A percentile compares a stretch with the other conserved stretches of the same genome.
phyloP scores from a whole-genome alignment of 345 rosid genomes.

The thale cress (Arabidopsis thaliana) region DNA sequence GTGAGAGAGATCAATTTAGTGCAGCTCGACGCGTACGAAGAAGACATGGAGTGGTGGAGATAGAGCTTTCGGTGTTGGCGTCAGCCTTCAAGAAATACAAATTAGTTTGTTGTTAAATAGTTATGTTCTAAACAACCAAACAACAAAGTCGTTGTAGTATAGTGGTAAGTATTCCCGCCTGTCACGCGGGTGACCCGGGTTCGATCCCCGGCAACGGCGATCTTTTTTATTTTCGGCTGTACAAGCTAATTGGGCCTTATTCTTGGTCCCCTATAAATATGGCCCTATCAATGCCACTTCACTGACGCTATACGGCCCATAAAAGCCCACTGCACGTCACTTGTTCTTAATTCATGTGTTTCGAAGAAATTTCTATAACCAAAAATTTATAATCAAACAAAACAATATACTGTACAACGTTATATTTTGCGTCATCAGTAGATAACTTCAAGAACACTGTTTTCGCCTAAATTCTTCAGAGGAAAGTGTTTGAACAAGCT shows the following conservation, averaged over 20 bases:
- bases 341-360: not conserved
- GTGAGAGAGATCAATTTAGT: constrained; percentile 53
- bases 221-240: not conserved
- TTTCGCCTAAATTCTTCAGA: constrained; percentile 64
- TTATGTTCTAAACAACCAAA: accelerated
- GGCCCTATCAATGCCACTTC: not conserved
- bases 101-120: too few species aligned
- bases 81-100: not conserved
- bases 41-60: constrained; percentile 34
- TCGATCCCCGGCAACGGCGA: constrained; percentile 96
- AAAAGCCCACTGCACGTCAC: not conserved
- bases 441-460: constrained; percentile 58
- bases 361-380: not conserved
- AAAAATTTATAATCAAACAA: constrained; percentile 28
- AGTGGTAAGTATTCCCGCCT: constrained; percentile 96
- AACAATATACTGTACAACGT: constrained; percentile 37
- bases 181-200: constrained; percentile 99
- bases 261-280: not conserved
- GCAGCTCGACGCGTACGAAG: constrained; percentile 43
- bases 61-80: not conserved
- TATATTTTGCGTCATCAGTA: constrained; percentile 7
- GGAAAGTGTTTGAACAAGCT: constrained; percentile 57
- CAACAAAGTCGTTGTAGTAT: constrained; percentile 87
- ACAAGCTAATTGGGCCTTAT: constrained; percentile 6
- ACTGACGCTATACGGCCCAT: not conserved